Percentiles rank a stretch among this genome's conserved stretches.
Conservation (phyloP, 176 grass and related monocot species). For the Carex myosuroides region DNA sequence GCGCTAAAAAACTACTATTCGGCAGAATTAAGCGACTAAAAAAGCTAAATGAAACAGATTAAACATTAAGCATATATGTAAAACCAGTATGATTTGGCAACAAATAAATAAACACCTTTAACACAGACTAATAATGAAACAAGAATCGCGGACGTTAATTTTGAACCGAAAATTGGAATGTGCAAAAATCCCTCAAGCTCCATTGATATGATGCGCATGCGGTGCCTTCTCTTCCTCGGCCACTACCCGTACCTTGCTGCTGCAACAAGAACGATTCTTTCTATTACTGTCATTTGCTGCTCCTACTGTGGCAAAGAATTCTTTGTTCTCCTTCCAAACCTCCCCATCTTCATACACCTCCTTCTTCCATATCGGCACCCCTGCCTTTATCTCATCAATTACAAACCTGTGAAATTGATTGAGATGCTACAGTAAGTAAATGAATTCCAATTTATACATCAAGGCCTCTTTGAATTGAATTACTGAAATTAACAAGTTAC, state of each 20-base stretch:
- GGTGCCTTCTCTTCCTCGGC: neutral
- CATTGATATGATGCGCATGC: neutral
- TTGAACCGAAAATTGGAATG: neutral
- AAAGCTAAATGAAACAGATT: no score
- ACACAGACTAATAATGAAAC: neutral
- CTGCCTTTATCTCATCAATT: conserved; percentile 90
- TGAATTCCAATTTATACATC: neutral
- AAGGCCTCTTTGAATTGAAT: no score
- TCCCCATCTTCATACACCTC: conserved; percentile 97
- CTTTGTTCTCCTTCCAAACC: conserved; percentile 97
- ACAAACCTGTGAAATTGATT: conserved; percentile 34
- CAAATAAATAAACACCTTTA: neutral
- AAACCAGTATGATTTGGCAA: neutral
- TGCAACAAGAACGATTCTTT: conserved; percentile 41
- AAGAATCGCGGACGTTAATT: neutral
- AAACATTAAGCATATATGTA: neutral
- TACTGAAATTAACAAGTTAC: neutral
- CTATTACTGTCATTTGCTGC: neutral
- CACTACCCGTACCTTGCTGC: conserved; percentile 53
- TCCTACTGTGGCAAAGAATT: conserved; percentile 52
- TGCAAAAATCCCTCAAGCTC: neutral
- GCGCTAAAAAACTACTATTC: no score
- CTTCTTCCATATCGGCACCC: conserved; percentile 96
- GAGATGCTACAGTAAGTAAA: neutral
- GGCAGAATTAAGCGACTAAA: no score